A percentile compares a stretch with the other conserved stretches of the same genome.
Conservation (phyloP, 495 filamentous ascomycete species). For the Aspergillus mulundensis region DNA sequence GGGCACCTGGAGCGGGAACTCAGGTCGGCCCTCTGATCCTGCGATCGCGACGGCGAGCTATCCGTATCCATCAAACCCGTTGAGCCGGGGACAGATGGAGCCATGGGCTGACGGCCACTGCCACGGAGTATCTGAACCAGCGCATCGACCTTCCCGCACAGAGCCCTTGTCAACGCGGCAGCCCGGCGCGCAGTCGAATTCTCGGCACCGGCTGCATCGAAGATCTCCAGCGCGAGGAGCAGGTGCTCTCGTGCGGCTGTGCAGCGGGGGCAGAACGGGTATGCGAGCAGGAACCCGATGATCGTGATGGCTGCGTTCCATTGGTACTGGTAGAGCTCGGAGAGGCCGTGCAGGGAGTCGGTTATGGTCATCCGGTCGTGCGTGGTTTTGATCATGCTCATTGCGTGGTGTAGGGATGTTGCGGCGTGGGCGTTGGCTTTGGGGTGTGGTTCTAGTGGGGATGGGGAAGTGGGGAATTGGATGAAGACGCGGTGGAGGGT, state of each 20-base stretch:
- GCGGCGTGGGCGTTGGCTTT: slow-evolving; percentile 21
- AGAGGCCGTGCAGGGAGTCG: slow-evolving; percentile 22
- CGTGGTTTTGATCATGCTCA: slow-evolving; percentile 14
- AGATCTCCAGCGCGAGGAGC: slow-evolving; percentile 16
- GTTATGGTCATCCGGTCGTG: slow-evolving; percentile 9
- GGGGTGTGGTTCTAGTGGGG: slow-evolving; percentile 16
- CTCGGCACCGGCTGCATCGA: slow-evolving; percentile 8
- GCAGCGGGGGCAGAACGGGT: slow-evolving; percentile 50
- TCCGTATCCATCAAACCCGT: no score
- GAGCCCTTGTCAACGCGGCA: no score
- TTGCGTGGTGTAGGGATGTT: slow-evolving; percentile 25
- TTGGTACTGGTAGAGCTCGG: slow-evolving; percentile 29
- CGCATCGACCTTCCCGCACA: no score
- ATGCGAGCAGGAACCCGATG: slow-evolving; percentile 40
- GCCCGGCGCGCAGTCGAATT: no score
- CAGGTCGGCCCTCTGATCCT: no score
- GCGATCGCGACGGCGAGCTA: no score
- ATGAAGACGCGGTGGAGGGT: slow-evolving; percentile 26
- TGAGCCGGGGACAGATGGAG: no score
- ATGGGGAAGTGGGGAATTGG: slow-evolving; percentile 22
- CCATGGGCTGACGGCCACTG: no score
- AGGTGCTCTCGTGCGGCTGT: slow-evolving; percentile 18
- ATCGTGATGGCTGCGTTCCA: slow-evolving; percentile 33
- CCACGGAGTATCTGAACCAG: no score
- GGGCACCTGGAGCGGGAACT: no score